Evolutionary conservation across 2,329 filamentous ascomycete genomes (phyloP), one percentile per base, ranked within the genome.

Genomic region (Thelonectria rubi): DNA sequence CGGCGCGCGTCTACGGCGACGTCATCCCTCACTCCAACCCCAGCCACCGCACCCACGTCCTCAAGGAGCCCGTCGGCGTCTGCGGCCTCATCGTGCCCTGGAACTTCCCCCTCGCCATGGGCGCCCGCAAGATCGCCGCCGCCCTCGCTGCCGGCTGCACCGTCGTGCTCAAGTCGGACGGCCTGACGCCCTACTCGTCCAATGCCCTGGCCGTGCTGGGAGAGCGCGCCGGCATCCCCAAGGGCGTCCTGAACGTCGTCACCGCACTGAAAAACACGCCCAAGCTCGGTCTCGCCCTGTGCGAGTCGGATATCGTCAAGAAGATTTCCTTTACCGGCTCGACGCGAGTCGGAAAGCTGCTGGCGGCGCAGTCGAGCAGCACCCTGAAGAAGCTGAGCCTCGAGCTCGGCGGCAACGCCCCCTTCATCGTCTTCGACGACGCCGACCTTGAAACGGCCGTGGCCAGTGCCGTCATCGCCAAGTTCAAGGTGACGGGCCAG

Each of bases 401-500:
- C 11, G 55, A 58, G n/a, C 42, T 58, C 5, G 55, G 55, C 4
- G 55, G 55, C 5, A 58, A 58, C 12, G 55, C 55, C 12, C 55
- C 55, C 1, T 91, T 92, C 76, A 92, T 93, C 63, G 88, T 92
- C 43, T 92, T 92, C 70, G 88, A 92, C 68, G 90, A 92, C 70
- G 86, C 89, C 14, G 88, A 92, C 72, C 78, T 93, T 14, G 89
- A 91, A 40, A 76, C 78, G 11, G 90, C 90, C 2, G 88, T 92
- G 66, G 79, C 51, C 80, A 81, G 63, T 73, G 79, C 91, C 32
- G 84, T 97, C 51, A 80, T 88, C 20, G 91, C 86, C 71, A 97
- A 97, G 77, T 97, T 97, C 86, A 89, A 93, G 57, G 91, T 88
- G 30, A 93, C 91, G 0, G 93, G 93, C 37, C 93, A 97, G 81